A percentile compares a stretch with the other conserved stretches of the same genome.
phyloP scores from a whole-genome alignment of 2,329 filamentous ascomycete species.

The Penicillium sp. region DNA sequence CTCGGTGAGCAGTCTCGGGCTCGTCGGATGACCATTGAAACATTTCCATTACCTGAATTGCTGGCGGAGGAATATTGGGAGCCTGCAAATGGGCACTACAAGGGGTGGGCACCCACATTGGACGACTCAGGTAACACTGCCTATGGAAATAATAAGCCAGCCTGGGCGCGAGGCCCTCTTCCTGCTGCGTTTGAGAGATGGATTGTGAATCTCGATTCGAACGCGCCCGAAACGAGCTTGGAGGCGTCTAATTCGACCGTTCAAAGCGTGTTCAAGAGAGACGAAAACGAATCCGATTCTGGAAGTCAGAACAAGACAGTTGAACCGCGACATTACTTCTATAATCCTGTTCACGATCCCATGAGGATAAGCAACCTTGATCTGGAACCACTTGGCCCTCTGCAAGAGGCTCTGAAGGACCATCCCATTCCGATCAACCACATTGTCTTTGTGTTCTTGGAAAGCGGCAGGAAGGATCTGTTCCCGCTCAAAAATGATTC shows the following conservation, averaged over 20 bases:
- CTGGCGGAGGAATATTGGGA: slow-evolving; percentile 21
- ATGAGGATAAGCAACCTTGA: slow-evolving; percentile 29
- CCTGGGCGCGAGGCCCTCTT: slow-evolving; percentile 23
- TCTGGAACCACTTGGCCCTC: slow-evolving; percentile 18
- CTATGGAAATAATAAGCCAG: slow-evolving; percentile 10
- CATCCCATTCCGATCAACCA: slow-evolving; percentile 27
- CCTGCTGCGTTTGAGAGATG: slow-evolving; percentile 28
- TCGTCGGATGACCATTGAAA: slow-evolving; percentile 5
- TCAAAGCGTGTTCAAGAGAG: background rate
- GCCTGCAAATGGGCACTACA: slow-evolving; percentile 21
- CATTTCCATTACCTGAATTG: slow-evolving; percentile 27
- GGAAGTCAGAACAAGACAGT: background rate
- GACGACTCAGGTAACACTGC: slow-evolving; percentile 9
- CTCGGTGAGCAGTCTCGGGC: slow-evolving; percentile 12
- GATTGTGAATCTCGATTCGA: slow-evolving; percentile 5
- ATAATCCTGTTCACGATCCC: slow-evolving; percentile 28
- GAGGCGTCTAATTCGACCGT: background rate
- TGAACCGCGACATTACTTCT: slow-evolving; percentile 14
- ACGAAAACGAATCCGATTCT: background rate
- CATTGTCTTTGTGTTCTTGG: slow-evolving; percentile 29
- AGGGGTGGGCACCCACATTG: slow-evolving; percentile 28
- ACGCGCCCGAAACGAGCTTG: background rate
- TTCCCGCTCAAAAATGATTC: slow-evolving; percentile 29
- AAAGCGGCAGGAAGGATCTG: slow-evolving; percentile 29
- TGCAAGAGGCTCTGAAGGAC: slow-evolving; percentile 23